These are phyloP conservation scores for Calonectria crousiana DNA, from an alignment of 2,329 filamentous ascomycete genomes.

Conservation along the genomic window DNA sequence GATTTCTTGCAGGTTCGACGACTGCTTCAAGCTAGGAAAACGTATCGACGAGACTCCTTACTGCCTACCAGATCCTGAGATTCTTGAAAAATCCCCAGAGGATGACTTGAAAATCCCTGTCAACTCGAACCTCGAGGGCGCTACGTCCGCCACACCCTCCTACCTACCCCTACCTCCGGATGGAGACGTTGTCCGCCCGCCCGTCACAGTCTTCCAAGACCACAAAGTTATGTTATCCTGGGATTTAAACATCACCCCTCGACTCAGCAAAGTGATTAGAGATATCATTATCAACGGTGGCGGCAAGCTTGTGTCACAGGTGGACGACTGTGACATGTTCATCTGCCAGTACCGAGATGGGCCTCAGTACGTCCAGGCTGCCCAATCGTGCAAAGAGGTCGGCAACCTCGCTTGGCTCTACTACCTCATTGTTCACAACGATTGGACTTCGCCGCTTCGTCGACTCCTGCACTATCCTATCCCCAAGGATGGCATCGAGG, in stretches of 20 bases:
- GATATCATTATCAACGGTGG: constrained; percentile 79
- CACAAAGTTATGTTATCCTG: constrained; percentile 82
- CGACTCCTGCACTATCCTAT: constrained; percentile 92
- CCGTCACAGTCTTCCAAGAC: constrained; percentile 80
- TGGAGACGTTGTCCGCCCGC: constrained; percentile 57
- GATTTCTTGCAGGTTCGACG: constrained; percentile 82
- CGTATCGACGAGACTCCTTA: constrained; percentile 92
- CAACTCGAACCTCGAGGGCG: constrained; percentile 75
- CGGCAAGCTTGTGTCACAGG: constrained; percentile 73
- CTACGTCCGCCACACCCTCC: constrained; percentile 65
- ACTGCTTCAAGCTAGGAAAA: constrained; percentile 92
- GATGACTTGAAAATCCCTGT: constrained; percentile 67
- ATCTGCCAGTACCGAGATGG: constrained; percentile 91
- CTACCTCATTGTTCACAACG: constrained; percentile 87
- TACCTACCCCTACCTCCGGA: constrained; percentile 58
- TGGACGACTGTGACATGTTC: constrained; percentile 83
- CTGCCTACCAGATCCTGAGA: constrained; percentile 85
- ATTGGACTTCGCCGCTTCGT: constrained; percentile 87
- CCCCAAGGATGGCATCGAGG: constrained; percentile 80
- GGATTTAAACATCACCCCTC: constrained; percentile 78
- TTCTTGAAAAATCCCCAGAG: constrained; percentile 72
- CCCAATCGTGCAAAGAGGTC: constrained; percentile 82
- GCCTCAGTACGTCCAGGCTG: constrained; percentile 80
- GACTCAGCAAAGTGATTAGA: constrained; percentile 75
- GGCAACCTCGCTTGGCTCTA: constrained; percentile 96